Evolutionary conservation across 257 asterid genomes (phyloP), one percentile per base, ranked within the genome.

Genomic region (Ajuga chamaepitys): DNA sequence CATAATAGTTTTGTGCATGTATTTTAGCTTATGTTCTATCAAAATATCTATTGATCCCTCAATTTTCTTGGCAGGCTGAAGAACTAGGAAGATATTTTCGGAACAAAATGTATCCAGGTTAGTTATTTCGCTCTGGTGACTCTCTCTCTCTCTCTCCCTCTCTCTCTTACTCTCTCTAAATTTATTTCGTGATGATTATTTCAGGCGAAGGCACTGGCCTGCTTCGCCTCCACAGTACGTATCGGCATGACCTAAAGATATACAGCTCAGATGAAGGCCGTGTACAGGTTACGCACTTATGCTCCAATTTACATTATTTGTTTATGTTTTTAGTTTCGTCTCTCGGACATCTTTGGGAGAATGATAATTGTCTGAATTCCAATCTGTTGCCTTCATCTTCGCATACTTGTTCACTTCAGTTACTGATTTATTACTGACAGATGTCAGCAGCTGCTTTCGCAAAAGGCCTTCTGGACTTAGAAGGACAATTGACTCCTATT

Each of bases 361-460:
- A 35, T 25, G 30, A 42, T 10, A 26, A n/a, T 28, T 20, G 47
- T 50, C 54, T n/a, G 22, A 11, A 26, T 50, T 64, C 26, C 45
- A 22, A 28, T 42, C 24, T 25, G 41, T 42, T 50, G 63, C 40
- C 53, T 56, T 54, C 9, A 47, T 34, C 10, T 51, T 22, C 26
- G 37, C 26, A 40, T 21, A 13, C 40, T 64, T 30, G 54, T 45
- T 62, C 42, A 37, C 61, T 38, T 66, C 3, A 6, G 14, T 62
- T 66, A 48, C 62, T 72, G 9, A 56, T 35, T 34, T 18, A 5
- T 63, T 50, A 14, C 58, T 64, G 26, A 21, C 85, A 93, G 99
- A 93, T 93, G 99, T 93, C 99, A 12, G 99, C 97, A 56, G 97
- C 99, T 74, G 99, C 99, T 70, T 93, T 93, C 72, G 97, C 99